Evolutionary conservation across 2,329 filamentous ascomycete species (phyloP).

Genomic region (Lithohypha guttulata): DNA sequence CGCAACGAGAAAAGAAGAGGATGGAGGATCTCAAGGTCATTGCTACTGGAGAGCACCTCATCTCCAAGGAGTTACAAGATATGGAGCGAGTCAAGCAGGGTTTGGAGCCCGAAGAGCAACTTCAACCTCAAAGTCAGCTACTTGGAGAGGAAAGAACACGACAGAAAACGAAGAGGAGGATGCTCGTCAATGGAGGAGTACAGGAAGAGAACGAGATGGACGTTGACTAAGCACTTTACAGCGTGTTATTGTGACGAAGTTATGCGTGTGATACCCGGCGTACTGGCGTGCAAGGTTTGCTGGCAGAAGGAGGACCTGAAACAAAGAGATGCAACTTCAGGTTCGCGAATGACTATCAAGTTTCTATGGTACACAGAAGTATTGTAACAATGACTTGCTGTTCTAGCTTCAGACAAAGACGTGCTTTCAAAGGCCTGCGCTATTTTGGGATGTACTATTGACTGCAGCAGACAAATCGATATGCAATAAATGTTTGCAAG

Average conservation of each 20-base stretch:
- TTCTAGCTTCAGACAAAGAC: not conserved
- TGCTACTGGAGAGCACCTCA: slow-evolving; percentile 80
- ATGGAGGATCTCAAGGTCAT: slow-evolving; percentile 78
- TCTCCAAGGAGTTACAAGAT: slow-evolving; percentile 58
- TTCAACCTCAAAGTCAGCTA: slow-evolving; percentile 24
- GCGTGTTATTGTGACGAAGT: not conserved
- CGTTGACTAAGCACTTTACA: slow-evolving; percentile 29
- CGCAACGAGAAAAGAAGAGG: slow-evolving; percentile 59
- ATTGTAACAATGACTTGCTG: not conserved
- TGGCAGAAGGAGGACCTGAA: not conserved
- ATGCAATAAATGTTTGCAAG: not conserved
- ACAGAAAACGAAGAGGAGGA: slow-evolving; percentile 34
- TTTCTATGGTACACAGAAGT: not conserved
- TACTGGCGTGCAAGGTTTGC: slow-evolving; percentile 1
- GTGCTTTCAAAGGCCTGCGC: not conserved
- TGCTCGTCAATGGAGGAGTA: slow-evolving; percentile 33
- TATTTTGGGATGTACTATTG: slow-evolving; percentile 1
- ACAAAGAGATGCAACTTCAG: not conserved
- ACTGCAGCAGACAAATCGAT: not conserved
- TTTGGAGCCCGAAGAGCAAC: slow-evolving; percentile 23
- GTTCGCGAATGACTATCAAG: not conserved
- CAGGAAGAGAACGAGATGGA: slow-evolving; percentile 40
- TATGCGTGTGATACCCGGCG: slow-evolving; percentile 11
- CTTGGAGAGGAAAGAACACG: slow-evolving; percentile 33
- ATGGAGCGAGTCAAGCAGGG: slow-evolving; percentile 41